Evolutionary conservation across 2,329 filamentous ascomycete genomes (phyloP), one percentile per base, ranked within the genome.

Genomic region (Talaromyces marneffei): DNA sequence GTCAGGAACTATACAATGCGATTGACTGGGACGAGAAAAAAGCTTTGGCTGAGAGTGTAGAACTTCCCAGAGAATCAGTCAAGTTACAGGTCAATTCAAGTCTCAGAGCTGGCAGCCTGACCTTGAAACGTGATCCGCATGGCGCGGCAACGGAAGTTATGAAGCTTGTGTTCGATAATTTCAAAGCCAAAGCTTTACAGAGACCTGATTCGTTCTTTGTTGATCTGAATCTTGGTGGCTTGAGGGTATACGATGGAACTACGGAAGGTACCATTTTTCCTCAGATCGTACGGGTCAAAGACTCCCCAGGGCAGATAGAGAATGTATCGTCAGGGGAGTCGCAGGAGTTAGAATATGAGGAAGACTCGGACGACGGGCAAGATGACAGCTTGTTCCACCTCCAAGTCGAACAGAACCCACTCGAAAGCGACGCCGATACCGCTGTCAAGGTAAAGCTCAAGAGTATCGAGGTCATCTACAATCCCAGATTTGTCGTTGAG

Each of bases 11-110:
- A 9, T 99, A 97, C 74, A 89, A 95, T 67, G 95, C 91, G 55
- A 99, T 99, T 69, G 94, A 97, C 69, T 99, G 93, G 87, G 91
- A 99, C 65, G 94, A 99, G 75, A 97, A 97, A 79, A 87, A 92
- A 63, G 90, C 89, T 1, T 83, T 99, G 40, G 83, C 91, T 0
- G 92, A 96, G 66, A 88, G 89, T 44, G 87, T 99, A 3, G 94
- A 99, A 67, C 82, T 92, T 33, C 95, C 95, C 0, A 86, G 90
- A 59, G 94, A 99, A 68, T 91, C 91, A 9, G 83, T 99, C 69
- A 97, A 97, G 75, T 82, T 97, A 74, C 91, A 97, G 72, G 80
- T 99, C 54, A 92, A 97, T 72, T 88, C 94, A 55, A 93, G 90
- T 60, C 85, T 99, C n/a, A 89, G 90, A 65, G 96, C 93, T 0